Evolutionary conservation across 1,139 yeast genomes (phyloP).

Genomic region (Pneumocystis carinii): DNA sequence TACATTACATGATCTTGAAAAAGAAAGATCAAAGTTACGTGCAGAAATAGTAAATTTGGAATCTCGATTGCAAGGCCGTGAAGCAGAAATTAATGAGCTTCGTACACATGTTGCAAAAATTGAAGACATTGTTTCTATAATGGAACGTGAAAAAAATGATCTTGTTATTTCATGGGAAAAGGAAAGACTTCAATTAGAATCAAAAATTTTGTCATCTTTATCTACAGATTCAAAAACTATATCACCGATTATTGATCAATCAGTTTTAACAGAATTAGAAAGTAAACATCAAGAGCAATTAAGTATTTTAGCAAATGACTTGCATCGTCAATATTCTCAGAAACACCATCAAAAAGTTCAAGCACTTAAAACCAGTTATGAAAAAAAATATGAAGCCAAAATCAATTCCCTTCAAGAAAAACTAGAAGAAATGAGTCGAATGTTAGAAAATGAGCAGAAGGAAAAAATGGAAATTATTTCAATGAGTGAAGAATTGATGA

Average conservation of each 20-base stretch:
- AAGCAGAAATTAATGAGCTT: not conserved
- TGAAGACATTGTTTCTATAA: not conserved
- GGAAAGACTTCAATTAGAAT: not conserved
- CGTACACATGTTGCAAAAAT: not conserved
- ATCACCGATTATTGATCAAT: not conserved
- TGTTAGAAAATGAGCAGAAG: not conserved
- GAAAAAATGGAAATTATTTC: not conserved
- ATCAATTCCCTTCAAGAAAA: slow-evolving; percentile 2
- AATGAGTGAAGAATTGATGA: not conserved
- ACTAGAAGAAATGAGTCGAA: not conserved
- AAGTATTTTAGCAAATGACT: not conserved
- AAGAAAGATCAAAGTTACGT: not conserved
- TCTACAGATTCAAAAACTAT: not conserved
- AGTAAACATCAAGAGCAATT: not conserved
- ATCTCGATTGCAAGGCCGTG: not conserved
- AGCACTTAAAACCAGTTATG: slow-evolving; percentile 9
- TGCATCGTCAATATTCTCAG: slow-evolving; percentile 9
- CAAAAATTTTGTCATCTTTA: not conserved
- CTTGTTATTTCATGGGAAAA: not conserved
- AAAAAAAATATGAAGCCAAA: slow-evolving; percentile 7
- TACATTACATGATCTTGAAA: not conserved
- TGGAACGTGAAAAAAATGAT: not conserved
- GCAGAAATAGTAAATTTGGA: not conserved
- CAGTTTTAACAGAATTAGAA: not conserved
- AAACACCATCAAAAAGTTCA: slow-evolving; percentile 10